phyloP scores from a whole-genome alignment of 2,329 filamentous ascomycete species.

The Ophidiomyces ophidiicola region DNA sequence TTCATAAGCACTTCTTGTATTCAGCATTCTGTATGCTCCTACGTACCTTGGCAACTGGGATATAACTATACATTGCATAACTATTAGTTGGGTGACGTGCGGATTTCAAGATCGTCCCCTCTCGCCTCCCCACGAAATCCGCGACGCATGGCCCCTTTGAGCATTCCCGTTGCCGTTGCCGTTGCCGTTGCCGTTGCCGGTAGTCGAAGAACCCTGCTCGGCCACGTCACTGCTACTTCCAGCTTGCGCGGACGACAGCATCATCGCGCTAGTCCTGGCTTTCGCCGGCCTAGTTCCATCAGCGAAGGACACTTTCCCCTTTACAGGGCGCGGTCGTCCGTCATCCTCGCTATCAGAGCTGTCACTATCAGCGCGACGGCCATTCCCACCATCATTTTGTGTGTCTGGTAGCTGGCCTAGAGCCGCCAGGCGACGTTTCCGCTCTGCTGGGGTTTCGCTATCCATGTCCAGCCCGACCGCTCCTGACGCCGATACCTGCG shows the following conservation, averaged over 20 bases:
- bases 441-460: slow-evolving; percentile 36
- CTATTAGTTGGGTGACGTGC: too few relatives aligned
- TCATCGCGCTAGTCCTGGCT: slow-evolving; percentile 14
- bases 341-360: slow-evolving; percentile 22
- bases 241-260: slow-evolving; percentile 3
- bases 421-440: slow-evolving; percentile 35
- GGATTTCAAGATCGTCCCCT: slow-evolving; percentile 7
- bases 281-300: slow-evolving; percentile 23
- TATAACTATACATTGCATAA: too few relatives aligned
- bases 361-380: slow-evolving; percentile 15
- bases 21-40: too few relatives aligned
- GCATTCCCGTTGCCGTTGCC: slow-evolving; percentile 11
- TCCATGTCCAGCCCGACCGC: neutral
- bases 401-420: slow-evolving; percentile 25
- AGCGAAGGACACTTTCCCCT: slow-evolving; percentile 26
- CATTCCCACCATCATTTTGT: slow-evolving; percentile 22
- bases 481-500: neutral
- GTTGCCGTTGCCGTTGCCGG: slow-evolving; percentile 14
- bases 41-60: too few relatives aligned
- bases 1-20: too few relatives aligned
- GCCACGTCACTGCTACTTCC: neutral
- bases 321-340: slow-evolving; percentile 17
- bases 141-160: slow-evolving; percentile 3
- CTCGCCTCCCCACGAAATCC: slow-evolving; percentile 12
- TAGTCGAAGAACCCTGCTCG: slow-evolving; percentile 12